Evolutionary conservation across 2,329 filamentous ascomycete species (phyloP).

Genomic region (Venturia oleaginea): DNA sequence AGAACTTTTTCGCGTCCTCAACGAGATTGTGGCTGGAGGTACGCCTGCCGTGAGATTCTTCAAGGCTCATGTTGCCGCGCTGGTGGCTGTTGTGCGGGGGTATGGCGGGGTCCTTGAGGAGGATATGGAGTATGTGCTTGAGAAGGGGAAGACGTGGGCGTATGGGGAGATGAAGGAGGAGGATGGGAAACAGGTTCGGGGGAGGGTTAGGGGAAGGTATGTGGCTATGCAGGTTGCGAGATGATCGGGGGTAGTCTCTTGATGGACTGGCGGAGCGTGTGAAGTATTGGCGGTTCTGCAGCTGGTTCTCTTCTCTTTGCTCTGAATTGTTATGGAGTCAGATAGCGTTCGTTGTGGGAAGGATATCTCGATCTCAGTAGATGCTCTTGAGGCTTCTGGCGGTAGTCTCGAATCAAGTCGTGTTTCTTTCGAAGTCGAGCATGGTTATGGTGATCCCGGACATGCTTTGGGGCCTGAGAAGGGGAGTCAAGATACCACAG

Average conservation of each 20-base stretch:
- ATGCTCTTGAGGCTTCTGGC: not conserved
- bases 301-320: not conserved
- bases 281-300: not conserved
- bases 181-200: not conserved
- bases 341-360: not conserved
- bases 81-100: too few species aligned
- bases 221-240: too few species aligned
- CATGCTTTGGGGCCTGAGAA: not conserved
- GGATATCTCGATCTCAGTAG: not conserved
- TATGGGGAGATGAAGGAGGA: not conserved
- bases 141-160: not conserved
- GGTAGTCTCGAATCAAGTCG: not conserved
- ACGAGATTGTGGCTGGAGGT: too few species aligned
- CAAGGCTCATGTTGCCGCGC: too few species aligned
- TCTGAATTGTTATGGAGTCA: not conserved
- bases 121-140: too few species aligned
- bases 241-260: too few species aligned
- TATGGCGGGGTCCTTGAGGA: too few species aligned
- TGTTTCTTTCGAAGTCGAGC: not conserved
- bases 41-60: too few species aligned
- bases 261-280: too few species aligned
- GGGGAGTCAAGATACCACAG: not conserved
- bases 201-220: not conserved
- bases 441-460: not conserved
- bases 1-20: too few species aligned